Conservation (phyloP, 805 yeast species). For the Myxozyma monticola region DNA sequence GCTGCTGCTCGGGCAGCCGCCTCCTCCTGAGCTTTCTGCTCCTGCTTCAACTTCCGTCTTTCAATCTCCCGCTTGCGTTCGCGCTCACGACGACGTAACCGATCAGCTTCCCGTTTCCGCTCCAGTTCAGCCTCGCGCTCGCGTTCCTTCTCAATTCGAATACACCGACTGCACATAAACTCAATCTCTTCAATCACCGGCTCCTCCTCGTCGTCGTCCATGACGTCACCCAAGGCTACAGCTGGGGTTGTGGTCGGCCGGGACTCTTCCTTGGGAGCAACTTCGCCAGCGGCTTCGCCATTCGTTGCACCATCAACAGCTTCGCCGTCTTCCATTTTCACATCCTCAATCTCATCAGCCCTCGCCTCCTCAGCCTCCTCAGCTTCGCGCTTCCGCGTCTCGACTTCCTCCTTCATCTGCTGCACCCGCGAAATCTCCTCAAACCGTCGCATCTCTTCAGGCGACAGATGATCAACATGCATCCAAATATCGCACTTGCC, state of each 20-base stretch:
- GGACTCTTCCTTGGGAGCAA: too few relatives aligned
- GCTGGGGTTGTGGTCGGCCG: too few relatives aligned
- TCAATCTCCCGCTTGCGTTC: conserved; percentile 26
- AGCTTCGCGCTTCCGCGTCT: conserved; percentile 3
- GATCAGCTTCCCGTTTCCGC: conserved; percentile 23
- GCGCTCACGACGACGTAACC: conserved; percentile 25
- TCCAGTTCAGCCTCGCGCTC: conserved; percentile 11
- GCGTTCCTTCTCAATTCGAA: conserved; percentile 21
- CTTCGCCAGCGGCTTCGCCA: too few relatives aligned
- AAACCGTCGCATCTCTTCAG: conserved; percentile 24
- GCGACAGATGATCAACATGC: conserved; percentile 41
- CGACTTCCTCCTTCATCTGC: conserved; percentile 16
- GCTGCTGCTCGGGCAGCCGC: conserved; percentile 3
- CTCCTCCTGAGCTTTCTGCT: conserved; percentile 8
- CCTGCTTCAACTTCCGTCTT: conserved; percentile 4
- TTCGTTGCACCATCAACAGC: too few relatives aligned
- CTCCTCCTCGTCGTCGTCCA: conserved; percentile 11
- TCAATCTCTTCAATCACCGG: conserved; percentile 11
- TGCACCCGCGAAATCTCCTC: conserved; percentile 13
- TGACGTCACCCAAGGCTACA: too few relatives aligned
- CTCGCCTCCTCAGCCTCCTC: conserved; percentile 1
- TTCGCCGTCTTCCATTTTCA: not conserved
- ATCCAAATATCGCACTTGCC: conserved; percentile 45
- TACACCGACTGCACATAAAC: conserved; percentile 24
- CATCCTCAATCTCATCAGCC: conserved; percentile 1